phyloP scores from a whole-genome alignment of 148 eudicot genomes.

The Chenopodium berlandieri region DNA sequence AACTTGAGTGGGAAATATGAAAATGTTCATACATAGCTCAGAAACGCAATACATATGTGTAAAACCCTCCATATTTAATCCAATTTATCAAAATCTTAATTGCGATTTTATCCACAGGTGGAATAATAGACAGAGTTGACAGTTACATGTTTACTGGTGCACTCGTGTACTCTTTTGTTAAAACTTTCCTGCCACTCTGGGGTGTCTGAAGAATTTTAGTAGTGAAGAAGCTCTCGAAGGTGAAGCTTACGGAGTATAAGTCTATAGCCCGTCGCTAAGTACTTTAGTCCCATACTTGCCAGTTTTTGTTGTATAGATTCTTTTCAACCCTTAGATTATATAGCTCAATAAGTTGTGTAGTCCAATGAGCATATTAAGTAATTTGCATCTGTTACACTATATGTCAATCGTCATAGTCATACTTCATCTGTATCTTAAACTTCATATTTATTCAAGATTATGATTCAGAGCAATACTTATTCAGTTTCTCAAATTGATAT shows the following conservation, averaged over 20 bases:
- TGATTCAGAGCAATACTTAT: not conserved
- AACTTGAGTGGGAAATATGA: not conserved
- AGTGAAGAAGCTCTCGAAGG: not conserved
- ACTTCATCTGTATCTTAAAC: not conserved
- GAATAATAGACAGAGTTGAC: conserved; percentile 87
- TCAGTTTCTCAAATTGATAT: not conserved
- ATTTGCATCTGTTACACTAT: not conserved
- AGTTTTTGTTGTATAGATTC: conserved; percentile 18
- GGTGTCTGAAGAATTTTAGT: conserved; percentile 38
- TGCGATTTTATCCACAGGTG: conserved; percentile 51
- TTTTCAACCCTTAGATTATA: not conserved
- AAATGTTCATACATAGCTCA: not conserved
- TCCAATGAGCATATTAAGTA: not conserved
- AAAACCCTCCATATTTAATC: not conserved
- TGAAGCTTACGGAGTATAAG: not conserved
- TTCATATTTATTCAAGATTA: not conserved
- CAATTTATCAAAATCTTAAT: too few relatives aligned
- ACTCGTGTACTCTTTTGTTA: conserved; percentile 76
- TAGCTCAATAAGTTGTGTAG: not conserved
- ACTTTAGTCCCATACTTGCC: conserved; percentile 7
- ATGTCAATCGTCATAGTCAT: too few relatives aligned
- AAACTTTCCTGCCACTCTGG: conserved; percentile 58
- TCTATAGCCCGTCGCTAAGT: not conserved
- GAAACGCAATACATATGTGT: too few relatives aligned
- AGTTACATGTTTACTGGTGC: conserved; percentile 98